Base-by-base conservation (phyloP, 108 stramenopile genomes). In the Pinguiococcus pyrenoidosus region DNA sequence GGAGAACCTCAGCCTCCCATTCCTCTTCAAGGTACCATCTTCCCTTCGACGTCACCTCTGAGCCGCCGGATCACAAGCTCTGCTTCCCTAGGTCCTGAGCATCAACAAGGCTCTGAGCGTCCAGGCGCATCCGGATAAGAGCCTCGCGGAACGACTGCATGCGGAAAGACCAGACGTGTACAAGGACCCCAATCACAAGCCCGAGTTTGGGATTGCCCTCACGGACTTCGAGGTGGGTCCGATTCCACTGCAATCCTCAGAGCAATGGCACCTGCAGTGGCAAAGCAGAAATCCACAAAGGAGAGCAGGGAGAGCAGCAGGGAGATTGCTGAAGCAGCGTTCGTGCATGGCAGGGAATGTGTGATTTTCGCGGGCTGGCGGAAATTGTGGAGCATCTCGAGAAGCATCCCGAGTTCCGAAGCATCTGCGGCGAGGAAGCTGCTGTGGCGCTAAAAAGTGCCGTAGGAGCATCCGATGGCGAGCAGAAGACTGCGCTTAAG, bases 161-260 rank as follows among this genome's bases (percentile, higher is more conserved):
- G 49, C 56, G 16, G 71, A 75, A 9, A 55, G 77, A 4, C 97
- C 97, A 17, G 40, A 74, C 10, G 54, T 73, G 7, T 99, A 99
- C 68, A 82, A 81, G 36, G 93, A 96, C 56, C 65, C 79, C 30
- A 96, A 96, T 66, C 97, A 99, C 77, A 99, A 99, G 57, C 97
- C 97, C 0, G 97, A 99, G 72, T 87, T 99, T 87, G 94, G 91
- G 39, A 84, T 93, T 47, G 92, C 94, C 1, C 52, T 99, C 33
- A 89, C 86, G n/a, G 68, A 68, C 43, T 91, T 99, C 47, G 85
- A 90, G 59, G 92, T n/a, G n/a, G n/a, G n/a, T n/a, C n/a, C n/a
- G n/a, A n/a, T n/a, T 83, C 38, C n/a, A n/a, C n/a, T n/a, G n/a
- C n/a, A n/a, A n/a, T n/a, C n/a, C n/a, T n/a, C n/a, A n/a, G n/a